Percentiles rank a stretch among this genome's conserved stretches.
Conservation (phyloP, 2,329 filamentous ascomycete genomes). For the Aureobasidium lini region DNA sequence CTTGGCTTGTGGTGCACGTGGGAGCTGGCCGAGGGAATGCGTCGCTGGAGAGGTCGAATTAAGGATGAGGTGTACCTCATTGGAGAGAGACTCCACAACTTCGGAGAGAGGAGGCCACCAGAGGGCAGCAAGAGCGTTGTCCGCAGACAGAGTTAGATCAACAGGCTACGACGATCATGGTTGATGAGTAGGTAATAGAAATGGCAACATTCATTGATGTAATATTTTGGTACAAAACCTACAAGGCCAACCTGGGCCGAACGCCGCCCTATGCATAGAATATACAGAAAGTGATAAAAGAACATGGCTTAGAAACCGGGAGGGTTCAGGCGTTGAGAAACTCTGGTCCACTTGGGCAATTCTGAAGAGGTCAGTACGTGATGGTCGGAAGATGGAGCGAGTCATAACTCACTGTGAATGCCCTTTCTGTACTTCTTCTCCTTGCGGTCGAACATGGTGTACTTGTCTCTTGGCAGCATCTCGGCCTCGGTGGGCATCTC, state of each 20-base stretch:
- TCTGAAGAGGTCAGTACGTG: constrained; percentile 28
- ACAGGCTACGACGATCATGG: neutral
- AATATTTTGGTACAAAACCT: constrained; percentile 7
- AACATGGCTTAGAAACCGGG: constrained; percentile 65
- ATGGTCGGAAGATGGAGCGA: neutral
- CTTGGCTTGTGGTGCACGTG: constrained; percentile 45
- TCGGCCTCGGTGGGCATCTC: constrained; percentile 95
- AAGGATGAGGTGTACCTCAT: constrained; percentile 94
- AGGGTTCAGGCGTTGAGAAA: constrained; percentile 88
- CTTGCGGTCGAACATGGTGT: constrained; percentile 95
- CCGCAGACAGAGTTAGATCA: constrained; percentile 18
- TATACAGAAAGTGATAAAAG: constrained; percentile 18
- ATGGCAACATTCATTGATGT: constrained; percentile 8
- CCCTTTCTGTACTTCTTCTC: constrained; percentile 94
- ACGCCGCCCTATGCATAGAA: constrained; percentile 14
- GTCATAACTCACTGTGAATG: constrained; percentile 70
- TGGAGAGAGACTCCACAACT: constrained; percentile 90
- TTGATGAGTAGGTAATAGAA: neutral
- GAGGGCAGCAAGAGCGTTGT: constrained; percentile 25
- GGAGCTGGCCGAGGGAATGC: constrained; percentile 50
- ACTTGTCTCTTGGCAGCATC: constrained; percentile 96
- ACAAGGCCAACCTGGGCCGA: neutral
- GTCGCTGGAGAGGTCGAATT: constrained; percentile 71
- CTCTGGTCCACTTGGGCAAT: constrained; percentile 74
- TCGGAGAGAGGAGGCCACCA: constrained; percentile 53